These are phyloP conservation scores for Clarireedia monteithiana DNA, from an alignment of 2,329 filamentous ascomycete species.

Conservation along the genomic window DNA sequence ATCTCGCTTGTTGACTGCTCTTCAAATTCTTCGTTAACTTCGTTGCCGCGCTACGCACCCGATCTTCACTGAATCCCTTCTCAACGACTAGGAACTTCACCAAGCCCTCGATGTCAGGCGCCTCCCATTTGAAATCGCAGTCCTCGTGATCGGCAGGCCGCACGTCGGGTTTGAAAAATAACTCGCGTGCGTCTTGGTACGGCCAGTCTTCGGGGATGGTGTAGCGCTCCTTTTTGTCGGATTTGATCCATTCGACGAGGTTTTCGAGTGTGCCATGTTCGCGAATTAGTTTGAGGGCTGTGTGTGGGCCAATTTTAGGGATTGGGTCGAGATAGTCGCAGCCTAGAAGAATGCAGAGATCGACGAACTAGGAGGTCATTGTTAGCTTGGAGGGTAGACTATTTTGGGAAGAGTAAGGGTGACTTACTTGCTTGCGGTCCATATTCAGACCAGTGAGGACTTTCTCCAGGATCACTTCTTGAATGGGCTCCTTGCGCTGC, in stretches of 20 bases:
- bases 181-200: slow-evolving; percentile 78
- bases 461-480: slow-evolving; percentile 84
- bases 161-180: slow-evolving; percentile 91
- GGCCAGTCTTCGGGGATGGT: slow-evolving; percentile 94
- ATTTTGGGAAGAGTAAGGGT: neutral
- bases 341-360: slow-evolving; percentile 93
- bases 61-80: slow-evolving; percentile 95
- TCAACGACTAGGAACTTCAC: slow-evolving; percentile 85
- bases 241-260: slow-evolving; percentile 72
- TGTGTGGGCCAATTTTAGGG: slow-evolving; percentile 86
- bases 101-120: slow-evolving; percentile 82
- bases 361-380: slow-evolving; percentile 64
- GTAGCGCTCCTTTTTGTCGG: slow-evolving; percentile 72
- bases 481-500: slow-evolving; percentile 94
- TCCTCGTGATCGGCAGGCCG: slow-evolving; percentile 72
- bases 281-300: slow-evolving; percentile 87
- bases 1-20: slow-evolving; percentile 77
- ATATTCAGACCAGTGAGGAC: slow-evolving; percentile 82
- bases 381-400: neutral
- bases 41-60: slow-evolving; percentile 71
- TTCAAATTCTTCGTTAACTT: slow-evolving; percentile 86
- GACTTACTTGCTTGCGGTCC: slow-evolving; percentile 70
- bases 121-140: slow-evolving; percentile 98
- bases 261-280: slow-evolving; percentile 85
- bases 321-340: slow-evolving; percentile 97